Evolutionary conservation across 768 basidiomycete species (phyloP), one percentile per base, ranked within the genome.

Genomic region (Phylloporus arenicola): DNA sequence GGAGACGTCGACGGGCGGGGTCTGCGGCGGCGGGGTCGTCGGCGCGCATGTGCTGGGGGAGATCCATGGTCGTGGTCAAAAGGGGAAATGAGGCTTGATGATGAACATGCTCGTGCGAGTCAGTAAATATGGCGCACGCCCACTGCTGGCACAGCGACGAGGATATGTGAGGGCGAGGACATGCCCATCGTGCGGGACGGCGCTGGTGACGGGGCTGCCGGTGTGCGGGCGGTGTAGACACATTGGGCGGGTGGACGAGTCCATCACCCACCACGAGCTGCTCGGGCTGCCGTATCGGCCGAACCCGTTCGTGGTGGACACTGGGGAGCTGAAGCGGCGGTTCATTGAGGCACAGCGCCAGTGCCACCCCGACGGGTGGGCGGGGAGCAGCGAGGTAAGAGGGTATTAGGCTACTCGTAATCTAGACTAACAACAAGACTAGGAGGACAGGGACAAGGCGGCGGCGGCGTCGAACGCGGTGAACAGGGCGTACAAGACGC

Each of bases 301-400:
- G 0, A 88, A 88, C 62, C 84, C 84, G 8, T 95, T 91, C 68
- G 66, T 74, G 14, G 68, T 97, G 38, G 82, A 92, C 62, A 59
- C 76, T 14, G 59, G 68, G 1, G 70, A 75, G 17, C 69, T 96
- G 51, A 84, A 82, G 64, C 70, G 72, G 31, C 75, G 77, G 25
- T 94, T 91, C 64, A 72, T 86, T 30, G 70, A 77, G 41, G 80
- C 86, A 3, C 93, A 95, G 62, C 75, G 81, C 19, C 70, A 80
- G 19, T 83, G 89, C 45, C 93, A 97, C 71, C 93, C 93, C 0
- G 93, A 97, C 64, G 75, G 82, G 12, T 95, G 88, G 86, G 77
- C 82, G 30, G 77, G 81, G 27, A 76, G 79, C 60, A 81, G 82
- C 49, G 67, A 77, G 52, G 88, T 86, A 55, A 47, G 68, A 51